Base-by-base conservation (phyloP, 1,139 yeast genomes). In the Pichia sp. region DNA sequence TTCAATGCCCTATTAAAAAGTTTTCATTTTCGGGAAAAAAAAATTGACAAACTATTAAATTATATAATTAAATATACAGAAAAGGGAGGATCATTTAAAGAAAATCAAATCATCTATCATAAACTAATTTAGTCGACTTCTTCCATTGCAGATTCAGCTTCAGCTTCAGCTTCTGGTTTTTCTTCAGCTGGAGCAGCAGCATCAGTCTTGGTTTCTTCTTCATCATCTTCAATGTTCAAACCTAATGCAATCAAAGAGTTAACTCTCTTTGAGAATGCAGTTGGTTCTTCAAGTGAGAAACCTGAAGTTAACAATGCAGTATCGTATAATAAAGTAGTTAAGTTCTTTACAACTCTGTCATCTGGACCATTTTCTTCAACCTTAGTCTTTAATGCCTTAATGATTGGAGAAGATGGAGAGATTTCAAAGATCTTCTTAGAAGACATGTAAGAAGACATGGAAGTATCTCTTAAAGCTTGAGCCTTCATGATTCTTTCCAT, bases 401-500 rank as follows among this genome's bases (percentile, higher is more conserved):
- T 91, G 66, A 91, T 91, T 53, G 95, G 71, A 56, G 97, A 89
- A 68, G 78, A 83, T 72, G 99, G 97, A 62, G 97, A 91, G 60
- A 91, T 88, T 77, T 93, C 99, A 62, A 91, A 86, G 60, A 93
- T 91, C 83, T 91, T 91, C 88, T 93, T 93, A 45, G 98, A 91
- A 36, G 98, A 84, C 99, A 91, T 93, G 93, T 91, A 91, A 51
- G 96, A 80, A 39, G 97, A 88, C 98, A 93, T 91, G 58, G 95
- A 79, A 58, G 95, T 84, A 70, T 91, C 98, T 76, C 98, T 89
- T 62, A 91, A 78, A 60, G 99, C 98, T 77, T 91, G 99, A 52
- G 98, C 98, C 79, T 91, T 91, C 99, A 91, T 93, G 77, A 91
- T 91, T 83, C 98, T 91, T 77, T 91, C 99, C 98, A 93, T 93